These are phyloP conservation scores for Vaccinium darrowii DNA, from an alignment of 148 eudicot species.

Conservation along the genomic window DNA sequence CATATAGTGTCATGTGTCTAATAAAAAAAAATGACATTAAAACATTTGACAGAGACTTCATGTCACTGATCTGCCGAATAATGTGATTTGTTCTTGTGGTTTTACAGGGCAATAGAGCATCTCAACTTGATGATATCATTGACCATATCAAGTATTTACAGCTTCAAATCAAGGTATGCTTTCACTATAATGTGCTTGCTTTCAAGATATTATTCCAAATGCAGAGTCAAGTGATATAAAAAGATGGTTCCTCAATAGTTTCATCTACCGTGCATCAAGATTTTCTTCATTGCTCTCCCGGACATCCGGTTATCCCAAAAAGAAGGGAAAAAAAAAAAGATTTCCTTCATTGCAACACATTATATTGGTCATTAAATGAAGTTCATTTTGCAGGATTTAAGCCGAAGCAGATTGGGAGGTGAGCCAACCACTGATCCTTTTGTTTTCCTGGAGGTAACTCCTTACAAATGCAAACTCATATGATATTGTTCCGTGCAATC, in stretches of 20 bases:
- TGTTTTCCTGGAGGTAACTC: constrained; percentile 41
- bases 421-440: constrained; percentile 34
- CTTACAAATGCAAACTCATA: constrained; percentile 1
- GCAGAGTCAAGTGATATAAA: not conserved
- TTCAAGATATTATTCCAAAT: not conserved
- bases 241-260: not conserved
- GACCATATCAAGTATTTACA: constrained; percentile 43
- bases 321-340: not conserved
- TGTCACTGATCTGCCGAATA: not conserved
- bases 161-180: constrained; percentile 38
- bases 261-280: not conserved
- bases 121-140: constrained; percentile 30
- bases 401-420: constrained; percentile 39
- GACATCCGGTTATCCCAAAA: no score
- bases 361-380: not conserved
- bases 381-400: constrained; percentile 35
- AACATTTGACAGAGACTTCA: not conserved
- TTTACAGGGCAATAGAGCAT: constrained; percentile 36
- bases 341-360: not conserved
- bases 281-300: not conserved
- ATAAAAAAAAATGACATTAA: not conserved
- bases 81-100: not conserved
- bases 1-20: not conserved
- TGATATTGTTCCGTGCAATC: not conserved
- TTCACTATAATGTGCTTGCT: not conserved